A percentile compares a stretch with the other conserved stretches of the same genome.
Evolutionary conservation across 1,284 basidiomycete species (phyloP).

Genomic region (Pseudozyma flocculosa): DNA sequence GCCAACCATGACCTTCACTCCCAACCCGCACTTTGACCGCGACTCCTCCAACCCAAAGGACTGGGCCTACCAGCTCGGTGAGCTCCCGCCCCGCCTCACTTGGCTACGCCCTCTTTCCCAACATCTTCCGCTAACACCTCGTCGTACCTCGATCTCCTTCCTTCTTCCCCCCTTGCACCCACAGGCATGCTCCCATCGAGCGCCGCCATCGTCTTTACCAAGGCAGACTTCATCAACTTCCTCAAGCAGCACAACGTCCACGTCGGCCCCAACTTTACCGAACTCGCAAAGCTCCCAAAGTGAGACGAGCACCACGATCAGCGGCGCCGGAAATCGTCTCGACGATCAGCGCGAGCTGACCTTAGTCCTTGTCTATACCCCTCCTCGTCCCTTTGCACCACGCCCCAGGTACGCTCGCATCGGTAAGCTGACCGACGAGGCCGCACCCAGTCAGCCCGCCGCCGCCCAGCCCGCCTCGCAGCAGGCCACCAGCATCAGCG

Average conservation of each 20-base stretch:
- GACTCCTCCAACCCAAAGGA: conserved; percentile 46
- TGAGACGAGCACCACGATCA: too few species aligned
- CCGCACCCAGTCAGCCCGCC: conserved; percentile 10
- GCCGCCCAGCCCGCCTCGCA: conserved; percentile 6
- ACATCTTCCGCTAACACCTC: too few species aligned
- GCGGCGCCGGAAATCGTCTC: too few species aligned
- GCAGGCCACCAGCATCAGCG: neutral
- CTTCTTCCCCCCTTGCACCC: too few species aligned
- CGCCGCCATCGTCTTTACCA: conserved; percentile 50
- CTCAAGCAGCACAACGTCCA: conserved; percentile 49
- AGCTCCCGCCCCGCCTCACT: conserved; percentile 3
- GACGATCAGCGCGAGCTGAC: too few species aligned
- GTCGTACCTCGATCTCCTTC: too few species aligned
- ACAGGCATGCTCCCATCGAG: conserved; percentile 30
- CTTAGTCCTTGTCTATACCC: neutral
- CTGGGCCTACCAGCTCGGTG: conserved; percentile 49
- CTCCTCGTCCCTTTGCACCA: neutral
- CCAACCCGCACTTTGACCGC: conserved; percentile 31
- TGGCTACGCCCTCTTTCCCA: neutral
- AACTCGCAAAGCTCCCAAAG: conserved; percentile 45
- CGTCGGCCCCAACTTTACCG: conserved; percentile 46
- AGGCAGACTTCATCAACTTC: conserved; percentile 40
- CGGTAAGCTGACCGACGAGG: conserved; percentile 30
- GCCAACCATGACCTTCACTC: conserved; percentile 34
- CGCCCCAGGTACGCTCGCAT: conserved; percentile 36